These are phyloP conservation scores for Gynostemma pentaphyllum DNA, from an alignment of 306 rosid genomes.

Conservation along the genomic window DNA sequence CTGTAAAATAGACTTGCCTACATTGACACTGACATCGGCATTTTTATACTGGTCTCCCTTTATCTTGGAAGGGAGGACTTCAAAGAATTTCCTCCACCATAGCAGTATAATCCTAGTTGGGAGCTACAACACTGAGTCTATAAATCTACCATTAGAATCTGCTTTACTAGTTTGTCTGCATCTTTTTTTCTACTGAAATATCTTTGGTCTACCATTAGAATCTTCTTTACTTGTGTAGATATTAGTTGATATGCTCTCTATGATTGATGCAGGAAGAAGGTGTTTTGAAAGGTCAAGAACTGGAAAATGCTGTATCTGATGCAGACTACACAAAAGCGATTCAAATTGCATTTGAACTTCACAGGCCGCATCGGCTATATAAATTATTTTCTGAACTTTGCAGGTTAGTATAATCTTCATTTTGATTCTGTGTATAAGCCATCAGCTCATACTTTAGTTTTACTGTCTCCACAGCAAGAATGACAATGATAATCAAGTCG, in stretches of 20 bases:
- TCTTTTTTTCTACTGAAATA: too few relatives aligned
- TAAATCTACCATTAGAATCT: too few relatives aligned
- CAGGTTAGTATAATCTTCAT: conserved; percentile 39
- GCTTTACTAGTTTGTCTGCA: too few relatives aligned
- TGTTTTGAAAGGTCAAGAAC: conserved; percentile 85
- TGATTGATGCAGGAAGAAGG: conserved; percentile 62
- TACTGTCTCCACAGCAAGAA: conserved; percentile 46
- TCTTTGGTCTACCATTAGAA: too few relatives aligned
- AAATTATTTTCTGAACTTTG: conserved; percentile 54
- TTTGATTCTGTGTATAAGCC: neutral
- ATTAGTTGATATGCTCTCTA: neutral
- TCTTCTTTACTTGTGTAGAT: neutral
- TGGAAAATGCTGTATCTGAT: conserved; percentile 84
- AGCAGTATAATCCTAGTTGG: too few relatives aligned
- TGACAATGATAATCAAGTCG: conserved; percentile 39
- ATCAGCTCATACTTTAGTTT: conserved; percentile 13
- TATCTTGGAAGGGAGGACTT: too few relatives aligned
- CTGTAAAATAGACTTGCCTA: too few relatives aligned
- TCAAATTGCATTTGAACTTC: conserved; percentile 72
- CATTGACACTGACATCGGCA: too few relatives aligned
- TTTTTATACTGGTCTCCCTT: too few relatives aligned
- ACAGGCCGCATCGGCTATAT: conserved; percentile 68
- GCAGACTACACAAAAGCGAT: conserved; percentile 80
- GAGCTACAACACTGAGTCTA: too few relatives aligned
- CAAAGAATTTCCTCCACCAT: too few relatives aligned